phyloP scores from a whole-genome alignment of 2,329 filamentous ascomycete species.

The Sarocladiaceae sp. region DNA sequence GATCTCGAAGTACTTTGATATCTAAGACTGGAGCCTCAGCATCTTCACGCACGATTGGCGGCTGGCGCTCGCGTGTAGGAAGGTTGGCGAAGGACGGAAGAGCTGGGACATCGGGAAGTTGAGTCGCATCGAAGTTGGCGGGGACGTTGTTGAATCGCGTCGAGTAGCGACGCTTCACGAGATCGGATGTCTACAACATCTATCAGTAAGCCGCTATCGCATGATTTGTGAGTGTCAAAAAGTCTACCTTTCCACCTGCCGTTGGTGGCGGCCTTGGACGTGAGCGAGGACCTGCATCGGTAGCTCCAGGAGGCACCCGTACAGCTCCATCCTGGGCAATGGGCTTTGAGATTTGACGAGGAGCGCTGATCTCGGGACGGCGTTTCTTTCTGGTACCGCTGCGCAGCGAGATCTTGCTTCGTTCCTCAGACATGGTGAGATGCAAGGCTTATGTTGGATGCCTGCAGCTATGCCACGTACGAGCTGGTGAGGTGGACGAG shows the following conservation, averaged over 20 bases:
- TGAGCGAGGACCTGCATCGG: conserved; percentile 26
- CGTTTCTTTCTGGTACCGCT: conserved; percentile 58
- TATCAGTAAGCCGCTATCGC: conserved; percentile 11
- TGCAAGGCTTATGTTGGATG: background rate
- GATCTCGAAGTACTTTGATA: conserved; percentile 70
- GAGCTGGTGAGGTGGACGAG: conserved; percentile 3
- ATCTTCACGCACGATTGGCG: conserved; percentile 45
- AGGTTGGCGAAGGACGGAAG: conserved; percentile 57
- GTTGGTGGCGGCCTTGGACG: conserved; percentile 41
- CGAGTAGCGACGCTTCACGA: conserved; percentile 92
- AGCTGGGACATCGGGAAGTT: conserved; percentile 69
- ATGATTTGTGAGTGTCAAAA: background rate
- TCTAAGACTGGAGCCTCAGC: conserved; percentile 63
- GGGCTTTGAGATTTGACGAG: conserved; percentile 56
- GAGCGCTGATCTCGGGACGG: conserved; percentile 56
- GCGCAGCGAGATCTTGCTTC: conserved; percentile 56
- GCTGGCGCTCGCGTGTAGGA: conserved; percentile 42
- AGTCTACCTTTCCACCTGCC: conserved; percentile 47
- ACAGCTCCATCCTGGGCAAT: conserved; percentile 40
- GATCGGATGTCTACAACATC: conserved; percentile 56
- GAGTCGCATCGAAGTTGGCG: conserved; percentile 59
- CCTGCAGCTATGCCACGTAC: background rate
- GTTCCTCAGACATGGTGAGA: conserved; percentile 55
- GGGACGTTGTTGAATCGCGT: conserved; percentile 80
- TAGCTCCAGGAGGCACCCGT: conserved; percentile 13